These are phyloP conservation scores for Flaveria brownii DNA, from an alignment of 129 eudicot species.

Conservation along the genomic window DNA sequence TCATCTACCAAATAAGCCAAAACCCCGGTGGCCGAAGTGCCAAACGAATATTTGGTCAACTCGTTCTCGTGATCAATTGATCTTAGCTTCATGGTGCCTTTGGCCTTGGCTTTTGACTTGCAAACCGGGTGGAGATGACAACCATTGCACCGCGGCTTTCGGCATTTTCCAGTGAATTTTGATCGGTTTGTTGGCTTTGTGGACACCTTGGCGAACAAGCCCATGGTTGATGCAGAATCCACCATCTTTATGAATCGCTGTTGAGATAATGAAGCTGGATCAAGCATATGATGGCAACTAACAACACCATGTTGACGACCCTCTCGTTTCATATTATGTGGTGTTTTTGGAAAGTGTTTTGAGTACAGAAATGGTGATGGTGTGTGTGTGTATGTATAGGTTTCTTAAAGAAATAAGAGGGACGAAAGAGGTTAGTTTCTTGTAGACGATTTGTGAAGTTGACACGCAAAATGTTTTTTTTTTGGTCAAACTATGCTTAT, in stretches of 20 bases:
- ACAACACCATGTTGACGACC: constrained; percentile 68
- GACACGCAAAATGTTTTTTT: constrained; percentile 31
- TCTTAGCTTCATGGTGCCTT: constrained; percentile 51
- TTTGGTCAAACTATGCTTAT: constrained; percentile 27
- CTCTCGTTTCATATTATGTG: constrained; percentile 49
- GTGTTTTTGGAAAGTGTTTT: constrained; percentile 14
- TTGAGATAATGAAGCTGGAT: constrained; percentile 9
- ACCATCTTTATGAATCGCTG: constrained; percentile 23
- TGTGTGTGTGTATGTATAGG: constrained; percentile 14
- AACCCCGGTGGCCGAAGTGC: constrained; percentile 42
- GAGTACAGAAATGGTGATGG: constrained; percentile 25
- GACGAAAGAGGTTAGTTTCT: constrained; percentile 30
- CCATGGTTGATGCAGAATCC: constrained; percentile 48
- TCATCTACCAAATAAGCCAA: constrained; percentile 49
- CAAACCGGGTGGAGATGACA: constrained; percentile 53
- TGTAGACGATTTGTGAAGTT: constrained; percentile 32
- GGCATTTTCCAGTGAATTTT: constrained; percentile 66
- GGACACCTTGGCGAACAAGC: constrained; percentile 48
- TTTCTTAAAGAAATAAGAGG: background rate
- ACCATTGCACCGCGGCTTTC: constrained; percentile 40
- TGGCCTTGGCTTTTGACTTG: constrained; percentile 58
- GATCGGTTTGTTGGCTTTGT: constrained; percentile 74
- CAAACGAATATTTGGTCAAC: constrained; percentile 29
- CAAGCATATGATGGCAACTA: constrained; percentile 35
- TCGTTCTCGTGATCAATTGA: constrained; percentile 34